A percentile compares a stretch with the other conserved stretches of the same genome.
Evolutionary conservation across 2,329 filamentous ascomycete species (phyloP).

Genomic region (Aspergillus udagawae): DNA sequence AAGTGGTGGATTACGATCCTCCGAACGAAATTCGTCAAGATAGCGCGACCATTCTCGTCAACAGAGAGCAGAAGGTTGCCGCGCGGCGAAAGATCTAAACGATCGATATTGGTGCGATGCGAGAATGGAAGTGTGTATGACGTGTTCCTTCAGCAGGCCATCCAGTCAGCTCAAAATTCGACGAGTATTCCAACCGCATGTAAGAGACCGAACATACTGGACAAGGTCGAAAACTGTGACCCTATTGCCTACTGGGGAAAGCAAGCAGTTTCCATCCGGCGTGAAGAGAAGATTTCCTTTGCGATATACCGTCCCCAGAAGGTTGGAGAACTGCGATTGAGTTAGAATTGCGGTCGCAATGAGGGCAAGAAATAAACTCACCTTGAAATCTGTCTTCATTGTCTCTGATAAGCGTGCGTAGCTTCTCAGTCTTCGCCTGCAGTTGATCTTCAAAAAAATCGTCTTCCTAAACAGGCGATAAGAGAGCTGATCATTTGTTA

Average conservation of each 20-base stretch:
- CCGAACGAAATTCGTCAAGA: constrained; percentile 84
- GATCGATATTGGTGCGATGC: constrained; percentile 87
- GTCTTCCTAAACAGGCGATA: constrained; percentile 21
- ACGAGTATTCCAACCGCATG: neutral
- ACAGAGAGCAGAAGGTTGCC: constrained; percentile 90
- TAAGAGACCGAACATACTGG: constrained; percentile 58
- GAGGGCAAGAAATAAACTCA: constrained; percentile 35
- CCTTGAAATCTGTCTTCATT: constrained; percentile 99
- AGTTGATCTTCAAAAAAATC: constrained; percentile 23
- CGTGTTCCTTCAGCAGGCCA: constrained; percentile 30
- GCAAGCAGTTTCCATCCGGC: constrained; percentile 89
- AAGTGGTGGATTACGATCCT: constrained; percentile 90
- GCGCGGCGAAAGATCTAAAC: constrained; percentile 80
- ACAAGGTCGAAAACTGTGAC: constrained; percentile 95
- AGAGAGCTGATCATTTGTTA: constrained; percentile 22
- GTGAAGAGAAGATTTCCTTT: constrained; percentile 96
- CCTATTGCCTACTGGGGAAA: constrained; percentile 93
- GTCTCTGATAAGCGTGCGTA: constrained; percentile 23
- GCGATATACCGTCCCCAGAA: constrained; percentile 96
- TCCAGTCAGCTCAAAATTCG: constrained; percentile 2
- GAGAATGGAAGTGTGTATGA: constrained; percentile 63
- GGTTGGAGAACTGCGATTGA: constrained; percentile 80
- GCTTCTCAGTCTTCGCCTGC: constrained; percentile 12
- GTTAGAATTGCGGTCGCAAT: constrained; percentile 2
- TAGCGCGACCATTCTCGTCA: constrained; percentile 90